These are phyloP conservation scores for Euphorbia pulcherrima DNA, from an alignment of 345 rosid genomes.

Conservation along the genomic window DNA sequence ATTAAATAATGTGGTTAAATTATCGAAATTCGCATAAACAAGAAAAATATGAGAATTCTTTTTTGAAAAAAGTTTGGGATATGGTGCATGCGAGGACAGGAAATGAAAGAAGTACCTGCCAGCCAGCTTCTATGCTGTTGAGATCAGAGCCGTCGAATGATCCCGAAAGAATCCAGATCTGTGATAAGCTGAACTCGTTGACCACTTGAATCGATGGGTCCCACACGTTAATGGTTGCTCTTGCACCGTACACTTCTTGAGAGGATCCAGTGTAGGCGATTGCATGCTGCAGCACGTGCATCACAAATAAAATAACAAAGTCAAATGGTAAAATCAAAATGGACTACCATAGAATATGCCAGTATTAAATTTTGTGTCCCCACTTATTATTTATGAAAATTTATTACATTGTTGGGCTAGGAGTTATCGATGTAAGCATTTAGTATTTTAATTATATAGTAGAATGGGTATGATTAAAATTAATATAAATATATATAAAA, in stretches of 20 bases:
- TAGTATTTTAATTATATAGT: constrained; percentile 1
- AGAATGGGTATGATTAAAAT: constrained; percentile 3
- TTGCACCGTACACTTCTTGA: constrained; percentile 29
- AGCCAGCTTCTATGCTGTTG: constrained; percentile 41
- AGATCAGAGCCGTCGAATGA: constrained; percentile 41
- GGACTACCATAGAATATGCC: too few species aligned
- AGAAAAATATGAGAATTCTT: too few species aligned
- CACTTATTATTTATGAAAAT: not conserved
- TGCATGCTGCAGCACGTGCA: constrained; percentile 24
- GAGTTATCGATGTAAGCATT: not conserved
- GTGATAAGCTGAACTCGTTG: constrained; percentile 37
- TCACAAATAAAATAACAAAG: not conserved
- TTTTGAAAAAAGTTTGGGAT: constrained; percentile 4
- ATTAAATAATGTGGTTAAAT: not conserved
- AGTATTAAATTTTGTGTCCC: not conserved
- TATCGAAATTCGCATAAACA: not conserved
- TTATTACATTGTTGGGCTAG: not conserved
- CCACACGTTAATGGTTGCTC: constrained; percentile 37
- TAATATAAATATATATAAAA: not conserved
- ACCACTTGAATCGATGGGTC: constrained; percentile 31
- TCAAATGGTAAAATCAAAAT: not conserved
- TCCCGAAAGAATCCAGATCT: constrained; percentile 36
- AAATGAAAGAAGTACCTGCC: constrained; percentile 41
- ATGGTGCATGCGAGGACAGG: constrained; percentile 21
- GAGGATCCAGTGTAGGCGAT: constrained; percentile 32